Conservation (phyloP, 768 basidiomycete genomes). For the Collybiopsis luxurians region DNA sequence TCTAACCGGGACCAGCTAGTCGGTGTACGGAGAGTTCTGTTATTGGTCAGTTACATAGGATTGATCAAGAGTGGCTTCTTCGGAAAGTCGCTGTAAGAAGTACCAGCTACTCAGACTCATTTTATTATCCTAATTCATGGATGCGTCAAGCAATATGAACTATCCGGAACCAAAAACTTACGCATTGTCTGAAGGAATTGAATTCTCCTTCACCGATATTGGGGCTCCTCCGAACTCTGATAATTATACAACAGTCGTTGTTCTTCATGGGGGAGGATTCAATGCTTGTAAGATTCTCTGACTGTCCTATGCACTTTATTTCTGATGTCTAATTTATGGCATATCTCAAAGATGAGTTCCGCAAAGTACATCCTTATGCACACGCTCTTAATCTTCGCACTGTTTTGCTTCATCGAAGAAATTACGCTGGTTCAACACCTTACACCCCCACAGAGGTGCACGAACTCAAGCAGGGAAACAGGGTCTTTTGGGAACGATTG, state of each 20-base stretch:
- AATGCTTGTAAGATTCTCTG: slow-evolving; percentile 26
- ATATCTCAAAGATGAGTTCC: slow-evolving; percentile 5
- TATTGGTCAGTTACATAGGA: too few species aligned
- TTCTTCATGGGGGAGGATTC: slow-evolving; percentile 33
- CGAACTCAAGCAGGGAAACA: slow-evolving; percentile 22
- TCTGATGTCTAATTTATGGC: background rate
- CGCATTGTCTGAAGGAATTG: slow-evolving; percentile 15
- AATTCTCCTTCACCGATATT: slow-evolving; percentile 32
- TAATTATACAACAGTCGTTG: slow-evolving; percentile 33
- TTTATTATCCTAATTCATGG: too few species aligned
- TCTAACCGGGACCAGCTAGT: too few species aligned
- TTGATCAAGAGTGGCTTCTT: too few species aligned
- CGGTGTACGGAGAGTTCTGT: too few species aligned
- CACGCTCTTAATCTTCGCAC: slow-evolving; percentile 22
- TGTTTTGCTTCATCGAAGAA: slow-evolving; percentile 28
- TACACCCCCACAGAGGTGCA: slow-evolving; percentile 33
- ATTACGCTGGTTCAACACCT: slow-evolving; percentile 31
- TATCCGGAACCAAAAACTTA: background rate
- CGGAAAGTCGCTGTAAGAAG: too few species aligned
- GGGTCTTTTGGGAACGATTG: slow-evolving; percentile 24
- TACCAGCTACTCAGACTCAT: too few species aligned
- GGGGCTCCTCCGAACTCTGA: slow-evolving; percentile 24
- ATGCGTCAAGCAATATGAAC: too few species aligned
- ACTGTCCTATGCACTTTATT: too few species aligned
- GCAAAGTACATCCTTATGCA: slow-evolving; percentile 6